Base-by-base conservation (phyloP, 805 yeast genomes). In the Lipomyces yamanashiensis region DNA sequence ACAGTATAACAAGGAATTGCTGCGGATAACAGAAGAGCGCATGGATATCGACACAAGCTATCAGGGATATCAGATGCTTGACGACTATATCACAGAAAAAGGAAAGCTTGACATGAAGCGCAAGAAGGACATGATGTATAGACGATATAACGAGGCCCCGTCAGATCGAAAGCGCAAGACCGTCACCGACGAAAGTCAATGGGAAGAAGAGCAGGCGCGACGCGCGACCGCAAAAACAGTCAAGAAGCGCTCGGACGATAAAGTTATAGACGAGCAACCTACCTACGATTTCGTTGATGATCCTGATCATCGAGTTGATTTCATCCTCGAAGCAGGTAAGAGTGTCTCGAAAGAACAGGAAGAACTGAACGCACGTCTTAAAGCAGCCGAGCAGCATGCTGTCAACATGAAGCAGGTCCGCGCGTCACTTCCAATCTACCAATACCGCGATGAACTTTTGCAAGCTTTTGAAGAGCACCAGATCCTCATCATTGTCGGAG, bases 271-370 rank as follows among this genome's bases (percentile, higher is more conserved):
- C 21, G 62, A 57, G 13, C 51, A 48, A 33, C 54, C 74, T 15
- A 71, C 80, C 0, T 90, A 88, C 71, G 96, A 89, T 12, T 90
- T 80, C 76, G 93, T 90, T 0, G 88, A 88, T 75, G 95, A 90
- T 73, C 82, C 82, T 50, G 78, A 84, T 0, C 90, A 88, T 61
- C 78, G 80, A 62, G 82, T 87, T 19, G 83, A 84, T n/a, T 87
- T 84, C 66, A 78, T 81, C 0, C 76, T 78, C 17, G 86, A 82
- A 33, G 72, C 75, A 1, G 79, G 68, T 55, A 78, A 75, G 36
- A 79, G 77, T 52, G 70, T 71, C 2, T 76, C 68, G 4, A 76
- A 80, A 72, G 78, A 78, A 55, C 77, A 76, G 37, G 73, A 73
- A 39, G 72, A 69, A 21, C 62, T 69, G 23, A 71, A 71, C 47